phyloP scores from a whole-genome alignment of 192 early-diverging fungal species.

The Coemansia sp. region DNA sequence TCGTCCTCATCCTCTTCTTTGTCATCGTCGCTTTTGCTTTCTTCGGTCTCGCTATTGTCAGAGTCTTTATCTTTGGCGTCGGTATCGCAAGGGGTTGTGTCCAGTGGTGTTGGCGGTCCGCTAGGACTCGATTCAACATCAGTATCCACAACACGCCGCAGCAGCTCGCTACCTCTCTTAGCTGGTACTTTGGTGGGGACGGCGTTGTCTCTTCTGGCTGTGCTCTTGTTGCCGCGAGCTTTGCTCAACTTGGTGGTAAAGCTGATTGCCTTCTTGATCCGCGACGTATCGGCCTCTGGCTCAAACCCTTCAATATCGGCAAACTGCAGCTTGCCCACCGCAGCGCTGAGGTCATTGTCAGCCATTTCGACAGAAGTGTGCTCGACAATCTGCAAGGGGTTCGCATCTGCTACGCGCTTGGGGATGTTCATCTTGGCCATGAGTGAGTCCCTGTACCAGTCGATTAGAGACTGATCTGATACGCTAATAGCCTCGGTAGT shows the following conservation, averaged over 20 bases:
- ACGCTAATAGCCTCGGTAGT: neutral
- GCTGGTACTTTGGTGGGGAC: neutral
- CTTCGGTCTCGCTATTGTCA: neutral
- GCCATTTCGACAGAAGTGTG: slow-evolving; percentile 8
- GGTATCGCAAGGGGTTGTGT: neutral
- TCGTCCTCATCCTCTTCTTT: neutral
- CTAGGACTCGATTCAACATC: slow-evolving; percentile 3
- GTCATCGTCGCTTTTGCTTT: slow-evolving; percentile 9
- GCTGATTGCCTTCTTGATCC: slow-evolving; percentile 31
- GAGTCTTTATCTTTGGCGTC: slow-evolving; percentile 11
- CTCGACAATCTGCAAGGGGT: slow-evolving; percentile 41
- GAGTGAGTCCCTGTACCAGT: slow-evolving; percentile 38
- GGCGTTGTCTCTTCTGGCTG: neutral
- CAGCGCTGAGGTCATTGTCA: slow-evolving; percentile 22
- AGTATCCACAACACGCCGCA: slow-evolving; percentile 2
- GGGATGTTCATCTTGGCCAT: slow-evolving; percentile 45
- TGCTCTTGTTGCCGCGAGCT: neutral
- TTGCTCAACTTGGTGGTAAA: neutral
- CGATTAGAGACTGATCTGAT: slow-evolving; percentile 10
- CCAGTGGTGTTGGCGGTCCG: neutral
- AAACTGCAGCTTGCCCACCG: slow-evolving; percentile 35
- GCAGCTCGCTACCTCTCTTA: neutral
- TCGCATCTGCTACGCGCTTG: slow-evolving; percentile 20
- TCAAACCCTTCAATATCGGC: slow-evolving; percentile 54
- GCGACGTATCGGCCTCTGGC: slow-evolving; percentile 29